Percentiles rank a stretch among this genome's conserved stretches.
Conservation (phyloP, 164 flowering plant genomes). For the Piper longum region DNA sequence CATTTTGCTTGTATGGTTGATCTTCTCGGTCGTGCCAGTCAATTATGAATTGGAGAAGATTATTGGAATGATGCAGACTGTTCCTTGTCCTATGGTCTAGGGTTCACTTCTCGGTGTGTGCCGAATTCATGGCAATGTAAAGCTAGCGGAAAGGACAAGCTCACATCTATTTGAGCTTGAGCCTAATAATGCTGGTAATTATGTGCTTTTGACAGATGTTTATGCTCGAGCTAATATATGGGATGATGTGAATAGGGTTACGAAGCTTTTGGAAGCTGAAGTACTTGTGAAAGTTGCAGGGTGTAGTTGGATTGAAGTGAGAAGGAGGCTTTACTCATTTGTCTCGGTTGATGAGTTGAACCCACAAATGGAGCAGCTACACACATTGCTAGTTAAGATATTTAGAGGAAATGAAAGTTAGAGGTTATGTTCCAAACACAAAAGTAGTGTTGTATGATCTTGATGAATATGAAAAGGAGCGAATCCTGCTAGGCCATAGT, state of each 20-base stretch:
- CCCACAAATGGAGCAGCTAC: constrained; percentile 7
- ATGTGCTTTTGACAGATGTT: constrained; percentile 11
- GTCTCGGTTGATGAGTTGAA: constrained; percentile 9
- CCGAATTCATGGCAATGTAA: constrained; percentile 11
- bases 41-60: constrained; percentile 9
- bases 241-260: constrained; percentile 6
- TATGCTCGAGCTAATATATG: constrained; percentile 1
- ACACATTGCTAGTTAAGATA: constrained; percentile 6
- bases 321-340: constrained; percentile 8
- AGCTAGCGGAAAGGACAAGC: constrained; percentile 12
- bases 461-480: constrained; percentile 46
- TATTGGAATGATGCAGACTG: constrained; percentile 8
- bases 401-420: constrained; percentile 45
- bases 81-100: constrained; percentile 12
- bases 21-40: constrained; percentile 17
- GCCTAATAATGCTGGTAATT: constrained; percentile 13
- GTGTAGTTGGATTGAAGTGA: constrained; percentile 12
- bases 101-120: constrained; percentile 17
- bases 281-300: constrained; percentile 8
- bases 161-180: constrained; percentile 10
- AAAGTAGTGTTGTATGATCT: constrained; percentile 59
- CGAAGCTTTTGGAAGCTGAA: constrained; percentile 4
- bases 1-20: constrained; percentile 18
- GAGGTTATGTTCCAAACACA: constrained; percentile 57
- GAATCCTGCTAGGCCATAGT: constrained; percentile 59